A percentile compares a stretch with the other conserved stretches of the same genome.
These are phyloP conservation scores for Solanum virginianum DNA, from an alignment of 257 asterid species.

Conservation along the genomic window DNA sequence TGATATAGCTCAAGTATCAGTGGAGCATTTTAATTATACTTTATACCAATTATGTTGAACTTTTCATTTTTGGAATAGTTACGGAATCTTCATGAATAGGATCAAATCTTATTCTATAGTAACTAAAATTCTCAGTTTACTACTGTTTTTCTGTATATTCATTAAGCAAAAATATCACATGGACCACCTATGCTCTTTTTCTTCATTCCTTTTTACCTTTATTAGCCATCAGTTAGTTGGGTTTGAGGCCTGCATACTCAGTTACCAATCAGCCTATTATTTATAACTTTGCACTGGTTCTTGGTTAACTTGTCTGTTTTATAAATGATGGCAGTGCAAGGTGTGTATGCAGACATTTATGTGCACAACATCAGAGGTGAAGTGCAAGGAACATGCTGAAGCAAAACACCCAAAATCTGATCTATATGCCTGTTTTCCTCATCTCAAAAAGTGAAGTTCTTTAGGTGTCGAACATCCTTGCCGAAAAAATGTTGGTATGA, in stretches of 20 bases:
- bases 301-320: not conserved
- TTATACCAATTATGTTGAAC: not conserved
- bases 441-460: constrained; percentile 40
- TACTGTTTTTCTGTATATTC: not conserved
- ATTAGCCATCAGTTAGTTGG: not conserved
- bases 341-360: constrained; percentile 84
- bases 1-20: not conserved
- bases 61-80: too few relatives aligned
- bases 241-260: not conserved
- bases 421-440: constrained; percentile 53
- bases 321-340: constrained; percentile 49
- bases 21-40: not conserved
- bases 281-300: not conserved
- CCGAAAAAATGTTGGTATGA: not conserved
- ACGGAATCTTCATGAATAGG: too few relatives aligned
- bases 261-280: not conserved
- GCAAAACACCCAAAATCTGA: constrained; percentile 86
- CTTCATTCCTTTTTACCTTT: not conserved
- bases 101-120: not conserved
- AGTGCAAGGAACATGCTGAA: constrained; percentile 89
- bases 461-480: not conserved
- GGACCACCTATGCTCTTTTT: not conserved
- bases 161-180: not conserved
- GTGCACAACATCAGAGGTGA: constrained; percentile 91
- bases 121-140: not conserved